Conservation (phyloP, 2,329 filamentous ascomycete species). For the Tympanopsis confertula region DNA sequence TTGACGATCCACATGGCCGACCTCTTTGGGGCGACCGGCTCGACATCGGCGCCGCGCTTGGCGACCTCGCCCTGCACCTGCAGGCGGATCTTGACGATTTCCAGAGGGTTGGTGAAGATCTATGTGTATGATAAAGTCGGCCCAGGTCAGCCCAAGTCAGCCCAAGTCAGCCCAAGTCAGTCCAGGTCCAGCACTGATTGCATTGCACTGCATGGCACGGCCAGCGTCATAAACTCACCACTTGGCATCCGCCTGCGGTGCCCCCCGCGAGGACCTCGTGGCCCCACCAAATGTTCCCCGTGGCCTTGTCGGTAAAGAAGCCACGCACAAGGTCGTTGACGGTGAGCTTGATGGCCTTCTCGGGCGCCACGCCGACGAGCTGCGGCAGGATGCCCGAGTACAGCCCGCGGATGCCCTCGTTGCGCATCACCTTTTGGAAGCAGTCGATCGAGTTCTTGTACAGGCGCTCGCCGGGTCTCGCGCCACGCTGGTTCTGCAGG, state of each 20-base stretch:
- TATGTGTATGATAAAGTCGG: conserved; percentile 19
- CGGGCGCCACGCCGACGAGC: conserved; percentile 92
- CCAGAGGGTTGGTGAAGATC: conserved; percentile 95
- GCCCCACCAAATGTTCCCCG: conserved; percentile 56
- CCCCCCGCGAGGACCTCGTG: conserved; percentile 81
- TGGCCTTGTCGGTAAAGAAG: conserved; percentile 61
- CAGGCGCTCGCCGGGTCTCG: conserved; percentile 70
- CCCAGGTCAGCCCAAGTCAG: not conserved
- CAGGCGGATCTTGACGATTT: conserved; percentile 98
- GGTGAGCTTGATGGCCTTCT: conserved; percentile 98
- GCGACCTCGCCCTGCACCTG: conserved; percentile 94
- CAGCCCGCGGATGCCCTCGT: conserved; percentile 79
- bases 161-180: not conserved
- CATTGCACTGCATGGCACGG: not conserved
- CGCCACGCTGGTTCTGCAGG: conserved; percentile 89
- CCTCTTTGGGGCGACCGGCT: conserved; percentile 59
- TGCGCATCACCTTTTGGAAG: conserved; percentile 80
- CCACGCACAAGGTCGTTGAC: conserved; percentile 87
- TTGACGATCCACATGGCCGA: conserved; percentile 96
- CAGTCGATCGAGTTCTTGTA: conserved; percentile 98
- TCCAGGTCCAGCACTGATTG: not conserved
- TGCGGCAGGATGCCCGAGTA: conserved; percentile 94
- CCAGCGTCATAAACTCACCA: conserved; percentile 47
- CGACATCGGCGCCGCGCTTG: conserved; percentile 56
- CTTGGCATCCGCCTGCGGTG: conserved; percentile 84